Percentiles rank a stretch among this genome's conserved stretches.
phyloP scores from a whole-genome alignment of 441 rosid species.

The Gossypium trilobum region DNA sequence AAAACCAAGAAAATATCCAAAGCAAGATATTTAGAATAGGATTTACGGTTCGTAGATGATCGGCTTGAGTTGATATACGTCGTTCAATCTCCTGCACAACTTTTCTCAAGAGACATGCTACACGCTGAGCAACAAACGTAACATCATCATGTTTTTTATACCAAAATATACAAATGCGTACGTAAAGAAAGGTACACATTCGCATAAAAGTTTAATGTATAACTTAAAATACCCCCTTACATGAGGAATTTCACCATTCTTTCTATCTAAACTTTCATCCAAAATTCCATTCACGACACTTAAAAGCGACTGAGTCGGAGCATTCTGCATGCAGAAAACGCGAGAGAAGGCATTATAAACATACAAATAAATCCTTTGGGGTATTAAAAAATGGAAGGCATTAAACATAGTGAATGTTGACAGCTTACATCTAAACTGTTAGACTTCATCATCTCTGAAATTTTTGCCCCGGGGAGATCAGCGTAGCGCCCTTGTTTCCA shows the following conservation, averaged over 20 bases:
- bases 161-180: background rate
- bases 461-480: slow-evolving; percentile 67
- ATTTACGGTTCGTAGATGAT: slow-evolving; percentile 73
- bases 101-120: slow-evolving; percentile 65
- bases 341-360: slow-evolving; percentile 16
- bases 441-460: slow-evolving; percentile 76
- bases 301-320: slow-evolving; percentile 83
- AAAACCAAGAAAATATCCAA: background rate
- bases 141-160: background rate
- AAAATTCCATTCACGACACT: slow-evolving; percentile 77
- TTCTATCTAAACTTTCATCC: slow-evolving; percentile 70
- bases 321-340: slow-evolving; percentile 47
- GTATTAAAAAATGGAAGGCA: slow-evolving; percentile 4
- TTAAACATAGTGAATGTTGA: background rate
- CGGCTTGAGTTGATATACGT: slow-evolving; percentile 92
- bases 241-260: slow-evolving; percentile 70
- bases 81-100: slow-evolving; percentile 90
- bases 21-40: background rate
- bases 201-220: too few species aligned
- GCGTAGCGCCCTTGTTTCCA: slow-evolving; percentile 58
- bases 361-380: background rate
- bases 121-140: slow-evolving; percentile 45
- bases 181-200: too few species aligned
- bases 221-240: slow-evolving; percentile 30
- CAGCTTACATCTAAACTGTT: slow-evolving; percentile 61